These are phyloP conservation scores for Trichophyton verrucosum DNA, from an alignment of 2,329 filamentous ascomycete genomes.

Conservation along the genomic window DNA sequence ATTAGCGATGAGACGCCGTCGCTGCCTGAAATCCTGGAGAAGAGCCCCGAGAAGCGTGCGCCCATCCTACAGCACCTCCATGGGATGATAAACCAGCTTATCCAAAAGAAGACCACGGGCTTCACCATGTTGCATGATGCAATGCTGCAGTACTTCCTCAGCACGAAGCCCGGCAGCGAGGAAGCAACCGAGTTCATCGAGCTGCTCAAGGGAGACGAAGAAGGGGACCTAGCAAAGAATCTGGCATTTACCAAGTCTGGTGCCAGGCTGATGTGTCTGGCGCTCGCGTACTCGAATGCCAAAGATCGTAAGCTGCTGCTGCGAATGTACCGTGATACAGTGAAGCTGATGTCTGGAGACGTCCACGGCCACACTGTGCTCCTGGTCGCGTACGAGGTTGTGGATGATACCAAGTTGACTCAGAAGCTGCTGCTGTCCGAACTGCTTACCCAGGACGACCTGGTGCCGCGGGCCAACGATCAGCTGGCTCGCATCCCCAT, in stretches of 20 bases:
- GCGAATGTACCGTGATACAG: conserved; percentile 78
- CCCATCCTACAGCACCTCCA: conserved; percentile 77
- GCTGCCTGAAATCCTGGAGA: conserved; percentile 59
- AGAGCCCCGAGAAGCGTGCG: conserved; percentile 70
- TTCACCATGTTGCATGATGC: conserved; percentile 98
- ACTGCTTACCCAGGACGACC: conserved; percentile 55
- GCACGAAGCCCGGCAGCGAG: conserved; percentile 60
- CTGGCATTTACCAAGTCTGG: conserved; percentile 90
- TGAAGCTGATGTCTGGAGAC: conserved; percentile 75
- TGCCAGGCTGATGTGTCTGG: conserved; percentile 64
- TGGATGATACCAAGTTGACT: conserved; percentile 86
- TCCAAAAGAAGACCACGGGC: conserved; percentile 92
- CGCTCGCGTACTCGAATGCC: conserved; percentile 70
- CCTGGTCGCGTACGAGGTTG: conserved; percentile 74
- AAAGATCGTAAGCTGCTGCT: conserved; percentile 89
- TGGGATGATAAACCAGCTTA: conserved; percentile 77
- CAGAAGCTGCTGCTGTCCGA: conserved; percentile 79
- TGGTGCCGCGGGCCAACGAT: conserved; percentile 33
- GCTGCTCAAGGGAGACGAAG: conserved; percentile 80
- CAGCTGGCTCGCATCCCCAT: conserved; percentile 49
- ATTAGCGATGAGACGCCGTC: conserved; percentile 23
- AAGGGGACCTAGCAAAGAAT: conserved; percentile 83
- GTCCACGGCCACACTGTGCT: conserved; percentile 66
- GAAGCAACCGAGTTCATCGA: conserved; percentile 83
- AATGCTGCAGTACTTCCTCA: conserved; percentile 92